phyloP scores from a whole-genome alignment of 1,139 yeast species.

The Yamadazyma jaroonii region DNA sequence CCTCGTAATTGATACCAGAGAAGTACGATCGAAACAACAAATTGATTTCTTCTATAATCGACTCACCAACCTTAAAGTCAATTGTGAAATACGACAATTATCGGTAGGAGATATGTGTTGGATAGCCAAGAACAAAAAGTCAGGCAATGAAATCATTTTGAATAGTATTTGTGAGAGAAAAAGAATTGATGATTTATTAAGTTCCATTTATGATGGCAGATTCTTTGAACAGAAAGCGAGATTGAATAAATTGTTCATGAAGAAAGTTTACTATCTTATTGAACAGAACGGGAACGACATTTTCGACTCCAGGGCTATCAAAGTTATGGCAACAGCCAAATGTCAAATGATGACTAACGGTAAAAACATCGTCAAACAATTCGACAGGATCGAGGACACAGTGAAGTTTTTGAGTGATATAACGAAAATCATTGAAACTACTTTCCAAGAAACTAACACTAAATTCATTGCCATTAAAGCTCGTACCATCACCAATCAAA shows the following conservation, averaged over 20 bases:
- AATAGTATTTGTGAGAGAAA: conserved; percentile 87
- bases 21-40: conserved; percentile 59
- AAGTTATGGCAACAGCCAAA: conserved; percentile 74
- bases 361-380: conserved; percentile 65
- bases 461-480: conserved; percentile 51
- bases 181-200: conserved; percentile 78
- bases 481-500: conserved; percentile 46
- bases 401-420: conserved; percentile 57
- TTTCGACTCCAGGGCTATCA: conserved; percentile 39
- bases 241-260: conserved; percentile 63
- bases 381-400: conserved; percentile 75
- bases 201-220: conserved; percentile 84
- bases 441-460: conserved; percentile 27
- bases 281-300: conserved; percentile 44
- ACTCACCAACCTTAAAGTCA: conserved; percentile 48
- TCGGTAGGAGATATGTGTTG: conserved; percentile 87
- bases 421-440: conserved; percentile 47
- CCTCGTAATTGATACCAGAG: conserved; percentile 78
- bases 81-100: conserved; percentile 55
- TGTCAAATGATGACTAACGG: conserved; percentile 68
- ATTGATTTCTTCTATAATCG: conserved; percentile 62
- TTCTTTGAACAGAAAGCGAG: conserved; percentile 83
- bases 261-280: conserved; percentile 71
- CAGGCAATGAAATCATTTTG: conserved; percentile 64
- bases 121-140: conserved; percentile 68